Evolutionary conservation across 2,329 filamentous ascomycete genomes (phyloP), one percentile per base, ranked within the genome.

Genomic region (Xylaria sp.): DNA sequence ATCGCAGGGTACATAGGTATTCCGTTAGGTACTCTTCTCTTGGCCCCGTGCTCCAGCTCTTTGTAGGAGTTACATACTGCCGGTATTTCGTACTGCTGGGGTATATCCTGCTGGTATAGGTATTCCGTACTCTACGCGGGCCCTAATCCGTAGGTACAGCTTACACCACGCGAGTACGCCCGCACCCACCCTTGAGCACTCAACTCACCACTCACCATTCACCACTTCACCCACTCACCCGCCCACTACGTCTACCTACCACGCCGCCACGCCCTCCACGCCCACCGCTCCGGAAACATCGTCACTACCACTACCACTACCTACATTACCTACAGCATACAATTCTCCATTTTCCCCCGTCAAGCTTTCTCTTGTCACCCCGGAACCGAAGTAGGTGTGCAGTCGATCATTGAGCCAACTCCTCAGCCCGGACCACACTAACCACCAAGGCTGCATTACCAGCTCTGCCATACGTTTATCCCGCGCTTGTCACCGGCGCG

Each of bases 331-430:
- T 9, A 9, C 37, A 9, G 13, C 37, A 62, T 57, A 37, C 55
- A 50, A 50, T 57, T 65, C 49, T 34, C 49, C 23, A 51, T 51
- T 66, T 49, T 51, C 34, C 49, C 49, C 23, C 62, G 67, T 63
- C 52, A 59, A 67, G 67, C 65, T n/a, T 65, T 57, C 23, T 30
- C 48, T 63, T 67, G 67, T 67, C 66, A 62, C 64, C 65, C 67
- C 65, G 60, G 67, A 66, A 69, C 62, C 64, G 53, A 54, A 52
- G 49, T 62, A 18, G 19, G 49, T 23, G 19, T 18, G 18, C 30
- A 51, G 64, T 53, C 62, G 64, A 66, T 66, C 64, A 54, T 64
- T 51, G 55, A 57, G 52, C 51, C 60, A 60, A 13, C 57, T 60
- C 52, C 42, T 52, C 60, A 62, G 52, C 56, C 60, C 23, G 23